Conservation (phyloP, 345 rosid genomes). For the Excoecaria cochinchinensis region DNA sequence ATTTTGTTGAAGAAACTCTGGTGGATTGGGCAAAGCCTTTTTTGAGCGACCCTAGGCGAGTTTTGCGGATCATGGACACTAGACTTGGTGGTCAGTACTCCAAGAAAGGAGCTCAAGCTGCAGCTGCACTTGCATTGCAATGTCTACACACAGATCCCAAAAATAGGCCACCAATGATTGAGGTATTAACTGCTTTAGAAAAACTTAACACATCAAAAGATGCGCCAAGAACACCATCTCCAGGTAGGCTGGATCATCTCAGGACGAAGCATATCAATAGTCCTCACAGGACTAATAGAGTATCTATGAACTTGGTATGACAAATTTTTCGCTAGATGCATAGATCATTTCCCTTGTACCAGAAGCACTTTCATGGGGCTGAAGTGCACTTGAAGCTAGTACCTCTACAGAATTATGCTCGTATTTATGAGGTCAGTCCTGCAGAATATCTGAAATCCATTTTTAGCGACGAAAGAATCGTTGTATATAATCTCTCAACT, state of each 20-base stretch:
- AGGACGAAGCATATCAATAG: slow-evolving; percentile 22
- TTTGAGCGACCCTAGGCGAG: slow-evolving; percentile 54
- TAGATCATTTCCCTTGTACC: not conserved
- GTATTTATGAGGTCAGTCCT: not conserved
- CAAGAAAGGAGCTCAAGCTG: slow-evolving; percentile 72
- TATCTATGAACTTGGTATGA: slow-evolving; percentile 1
- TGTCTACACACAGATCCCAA: slow-evolving; percentile 63
- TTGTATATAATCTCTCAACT: not conserved
- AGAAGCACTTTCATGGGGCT: not conserved
- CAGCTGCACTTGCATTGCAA: slow-evolving; percentile 66
- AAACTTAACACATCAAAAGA: slow-evolving; percentile 30
- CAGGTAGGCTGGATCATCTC: slow-evolving; percentile 16
- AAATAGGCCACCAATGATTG: slow-evolving; percentile 60
- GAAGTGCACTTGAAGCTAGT: not conserved
- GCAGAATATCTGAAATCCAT: not conserved
- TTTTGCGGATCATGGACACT: slow-evolving; percentile 81
- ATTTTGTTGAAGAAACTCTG: slow-evolving; percentile 54
- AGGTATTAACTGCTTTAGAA: slow-evolving; percentile 53
- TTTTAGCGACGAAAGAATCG: not conserved
- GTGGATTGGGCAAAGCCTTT: slow-evolving; percentile 88
- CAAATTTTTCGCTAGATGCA: not conserved
- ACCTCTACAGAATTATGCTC: not conserved
- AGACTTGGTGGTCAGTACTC: slow-evolving; percentile 84
- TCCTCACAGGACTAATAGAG: slow-evolving; percentile 18
- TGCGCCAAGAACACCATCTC: slow-evolving; percentile 21